Evolutionary conservation across 2,329 filamentous ascomycete genomes (phyloP).

Genomic region (Fusarium nygamai): DNA sequence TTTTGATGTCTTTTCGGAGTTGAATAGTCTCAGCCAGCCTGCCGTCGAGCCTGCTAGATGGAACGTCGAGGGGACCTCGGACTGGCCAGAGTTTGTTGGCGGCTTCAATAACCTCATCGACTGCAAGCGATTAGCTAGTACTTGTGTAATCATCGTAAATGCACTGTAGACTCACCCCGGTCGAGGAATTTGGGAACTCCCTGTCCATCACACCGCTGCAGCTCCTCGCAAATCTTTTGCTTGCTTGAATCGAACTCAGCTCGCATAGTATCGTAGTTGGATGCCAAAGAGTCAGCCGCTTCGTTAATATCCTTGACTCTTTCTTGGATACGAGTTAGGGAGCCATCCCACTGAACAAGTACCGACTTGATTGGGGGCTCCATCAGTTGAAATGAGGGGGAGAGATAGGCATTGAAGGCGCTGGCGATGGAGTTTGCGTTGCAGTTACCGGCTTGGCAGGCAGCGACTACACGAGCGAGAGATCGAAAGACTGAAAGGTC

Average conservation of each 20-base stretch:
- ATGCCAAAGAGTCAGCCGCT: neutral
- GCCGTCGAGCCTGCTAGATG: fast-evolving
- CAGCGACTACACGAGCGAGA: neutral
- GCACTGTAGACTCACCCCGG: fast-evolving
- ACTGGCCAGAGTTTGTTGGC: neutral
- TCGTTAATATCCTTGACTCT: neutral
- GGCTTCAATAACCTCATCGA: neutral
- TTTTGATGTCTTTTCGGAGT: neutral
- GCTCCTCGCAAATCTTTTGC: neutral
- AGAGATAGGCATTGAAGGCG: neutral
- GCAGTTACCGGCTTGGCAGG: neutral
- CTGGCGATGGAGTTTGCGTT: neutral
- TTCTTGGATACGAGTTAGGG: neutral
- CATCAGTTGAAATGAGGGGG: neutral
- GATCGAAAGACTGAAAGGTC: neutral
- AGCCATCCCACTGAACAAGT: neutral
- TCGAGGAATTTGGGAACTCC: neutral
- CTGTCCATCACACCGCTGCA: neutral
- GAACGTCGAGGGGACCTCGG: neutral
- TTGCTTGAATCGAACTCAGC: neutral
- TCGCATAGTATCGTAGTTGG: neutral
- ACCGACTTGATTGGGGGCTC: neutral
- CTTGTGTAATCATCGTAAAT: fast-evolving
- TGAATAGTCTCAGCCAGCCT: neutral
- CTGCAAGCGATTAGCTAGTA: neutral